These are phyloP conservation scores for Ogataea siamensis DNA, from an alignment of 805 yeast species.

Conservation along the genomic window DNA sequence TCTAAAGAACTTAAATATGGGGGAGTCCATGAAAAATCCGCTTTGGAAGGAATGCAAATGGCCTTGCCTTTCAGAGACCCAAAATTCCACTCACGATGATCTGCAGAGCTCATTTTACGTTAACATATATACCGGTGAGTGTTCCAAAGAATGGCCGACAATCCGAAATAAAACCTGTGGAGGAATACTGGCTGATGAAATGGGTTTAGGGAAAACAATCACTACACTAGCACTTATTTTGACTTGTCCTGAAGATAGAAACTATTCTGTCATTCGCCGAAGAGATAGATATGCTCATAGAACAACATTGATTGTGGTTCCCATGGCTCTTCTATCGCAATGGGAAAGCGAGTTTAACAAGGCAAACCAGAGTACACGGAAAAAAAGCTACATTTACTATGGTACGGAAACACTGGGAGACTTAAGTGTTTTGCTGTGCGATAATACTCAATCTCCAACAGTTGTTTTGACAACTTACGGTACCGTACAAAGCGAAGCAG, in stretches of 20 bases:
- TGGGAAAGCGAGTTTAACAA: conserved; percentile 82
- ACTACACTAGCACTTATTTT: conserved; percentile 74
- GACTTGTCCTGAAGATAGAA: conserved; percentile 55
- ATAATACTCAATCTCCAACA: conserved; percentile 49
- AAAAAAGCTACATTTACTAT: conserved; percentile 63
- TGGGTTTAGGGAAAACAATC: conserved; percentile 95
- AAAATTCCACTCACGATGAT: background rate
- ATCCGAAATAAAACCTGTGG: conserved; percentile 63
- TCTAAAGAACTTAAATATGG: conserved; percentile 31
- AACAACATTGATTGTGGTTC: conserved; percentile 79
- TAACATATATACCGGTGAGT: conserved; percentile 76
- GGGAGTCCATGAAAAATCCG: conserved; percentile 65
- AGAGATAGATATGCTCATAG: conserved; percentile 53
- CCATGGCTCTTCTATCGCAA: conserved; percentile 87
- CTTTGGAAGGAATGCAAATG: conserved; percentile 78
- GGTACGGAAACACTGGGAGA: conserved; percentile 60
- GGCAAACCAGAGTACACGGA: conserved; percentile 45
- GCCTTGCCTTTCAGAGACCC: conserved; percentile 45
- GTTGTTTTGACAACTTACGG: conserved; percentile 86
- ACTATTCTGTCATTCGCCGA: conserved; percentile 12
- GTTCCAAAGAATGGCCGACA: conserved; percentile 65
- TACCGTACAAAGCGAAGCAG: conserved; percentile 74
- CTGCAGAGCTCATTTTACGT: conserved; percentile 53
- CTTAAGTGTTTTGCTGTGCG: conserved; percentile 45
- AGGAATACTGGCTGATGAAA: conserved; percentile 92